Conservation (phyloP, 2,329 filamentous ascomycete species). For the Zymoseptoria brevis region DNA sequence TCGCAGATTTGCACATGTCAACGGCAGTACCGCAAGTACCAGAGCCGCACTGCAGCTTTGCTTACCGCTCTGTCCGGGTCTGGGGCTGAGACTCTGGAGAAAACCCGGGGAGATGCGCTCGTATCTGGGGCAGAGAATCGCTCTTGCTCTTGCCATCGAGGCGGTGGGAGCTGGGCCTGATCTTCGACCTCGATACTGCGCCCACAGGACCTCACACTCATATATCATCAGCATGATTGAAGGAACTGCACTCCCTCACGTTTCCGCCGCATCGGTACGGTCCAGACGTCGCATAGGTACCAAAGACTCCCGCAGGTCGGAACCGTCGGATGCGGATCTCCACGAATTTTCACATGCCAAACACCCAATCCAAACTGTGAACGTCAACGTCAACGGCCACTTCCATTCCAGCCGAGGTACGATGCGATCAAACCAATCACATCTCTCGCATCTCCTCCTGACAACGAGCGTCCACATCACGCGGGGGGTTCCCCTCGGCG, state of each 20-base stretch:
- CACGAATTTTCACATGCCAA: not conserved
- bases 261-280: too few relatives aligned
- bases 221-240: too few relatives aligned
- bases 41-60: not conserved
- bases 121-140: not conserved
- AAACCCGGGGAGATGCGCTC: not conserved
- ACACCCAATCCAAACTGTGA: too few relatives aligned
- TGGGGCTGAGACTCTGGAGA: not conserved
- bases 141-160: too few relatives aligned
- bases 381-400: not conserved
- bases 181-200: too few relatives aligned
- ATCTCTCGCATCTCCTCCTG: not conserved
- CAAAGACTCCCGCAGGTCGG: too few relatives aligned
- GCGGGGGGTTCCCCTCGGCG: not conserved
- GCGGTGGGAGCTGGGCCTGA: too few relatives aligned
- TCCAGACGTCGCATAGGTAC: not conserved
- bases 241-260: too few relatives aligned
- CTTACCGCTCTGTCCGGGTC: not conserved
- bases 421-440: not conserved
- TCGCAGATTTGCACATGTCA: not conserved
- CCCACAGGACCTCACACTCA: too few relatives aligned
- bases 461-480: not conserved
- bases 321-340: too few relatives aligned
- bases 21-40: not conserved
- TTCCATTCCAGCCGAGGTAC: not conserved